A percentile compares a stretch with the other conserved stretches of the same genome.
phyloP scores from a whole-genome alignment of 305 asterid genomes.

The Fraxinus angustifolia region DNA sequence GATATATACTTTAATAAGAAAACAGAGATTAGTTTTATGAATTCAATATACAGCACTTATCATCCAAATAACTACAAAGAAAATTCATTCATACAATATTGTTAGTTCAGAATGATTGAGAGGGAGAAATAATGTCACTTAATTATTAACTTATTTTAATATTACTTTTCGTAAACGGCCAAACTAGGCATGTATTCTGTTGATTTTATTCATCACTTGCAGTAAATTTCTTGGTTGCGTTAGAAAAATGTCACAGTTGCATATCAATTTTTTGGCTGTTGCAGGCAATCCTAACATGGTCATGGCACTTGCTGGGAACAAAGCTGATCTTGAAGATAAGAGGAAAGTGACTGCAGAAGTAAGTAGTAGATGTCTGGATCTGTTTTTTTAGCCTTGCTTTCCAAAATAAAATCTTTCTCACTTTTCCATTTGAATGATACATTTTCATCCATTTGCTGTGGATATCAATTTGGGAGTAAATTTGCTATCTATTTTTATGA shows the following conservation, averaged over 20 bases:
- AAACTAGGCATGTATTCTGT: not conserved
- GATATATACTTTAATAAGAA: not conserved
- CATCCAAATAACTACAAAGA: not conserved
- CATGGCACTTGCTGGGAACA: constrained; percentile 89
- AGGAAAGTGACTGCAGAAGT: constrained; percentile 79
- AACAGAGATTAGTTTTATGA: not conserved
- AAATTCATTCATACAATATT: not conserved
- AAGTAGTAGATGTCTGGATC: constrained; percentile 28
- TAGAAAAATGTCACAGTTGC: not conserved
- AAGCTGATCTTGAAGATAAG: constrained; percentile 87
- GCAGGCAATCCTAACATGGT: constrained; percentile 86
- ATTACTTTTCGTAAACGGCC: not conserved
- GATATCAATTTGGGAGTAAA: not conserved
- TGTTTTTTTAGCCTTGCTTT: not conserved
- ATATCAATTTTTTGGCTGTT: constrained; percentile 13
- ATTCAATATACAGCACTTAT: not conserved
- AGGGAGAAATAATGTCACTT: not conserved
- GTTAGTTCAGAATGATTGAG: not conserved
- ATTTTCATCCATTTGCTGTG: constrained; percentile 1
- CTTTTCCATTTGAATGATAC: not conserved
- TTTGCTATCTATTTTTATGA: not conserved
- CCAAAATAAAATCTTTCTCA: not conserved
- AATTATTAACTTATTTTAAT: not conserved
- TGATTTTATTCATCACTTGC: not conserved
- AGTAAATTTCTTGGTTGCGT: not conserved